These are phyloP conservation scores for Crithidia brevicula DNA, from an alignment of 208 protist genomes.

Conservation along the genomic window DNA sequence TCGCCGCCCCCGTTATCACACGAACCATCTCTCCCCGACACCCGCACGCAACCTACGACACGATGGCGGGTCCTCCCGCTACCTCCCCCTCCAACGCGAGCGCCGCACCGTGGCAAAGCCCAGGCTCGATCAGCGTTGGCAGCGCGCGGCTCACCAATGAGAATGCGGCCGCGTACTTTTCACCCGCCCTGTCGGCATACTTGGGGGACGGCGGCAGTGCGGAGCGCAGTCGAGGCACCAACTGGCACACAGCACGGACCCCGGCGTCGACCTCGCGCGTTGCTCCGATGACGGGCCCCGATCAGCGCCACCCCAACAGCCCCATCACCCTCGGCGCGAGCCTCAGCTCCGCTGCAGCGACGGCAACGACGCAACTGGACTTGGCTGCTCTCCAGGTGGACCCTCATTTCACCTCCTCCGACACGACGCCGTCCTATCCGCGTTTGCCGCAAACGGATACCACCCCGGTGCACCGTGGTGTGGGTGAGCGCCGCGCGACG, in stretches of 20 bases:
- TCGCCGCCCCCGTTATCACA: neutral
- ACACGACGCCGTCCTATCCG: neutral
- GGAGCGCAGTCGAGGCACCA: too few relatives aligned
- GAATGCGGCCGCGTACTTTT: constrained; percentile 4
- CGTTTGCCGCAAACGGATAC: too few relatives aligned
- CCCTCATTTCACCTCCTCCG: too few relatives aligned
- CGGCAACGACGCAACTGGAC: neutral
- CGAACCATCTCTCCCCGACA: constrained; percentile 3
- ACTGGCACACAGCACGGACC: neutral
- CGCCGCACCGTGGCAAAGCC: constrained; percentile 5
- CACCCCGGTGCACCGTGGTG: too few relatives aligned
- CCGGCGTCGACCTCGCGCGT: neutral
- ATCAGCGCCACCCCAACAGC: too few relatives aligned
- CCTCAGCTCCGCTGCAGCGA: neutral
- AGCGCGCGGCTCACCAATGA: constrained; percentile 6
- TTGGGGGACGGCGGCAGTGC: neutral
- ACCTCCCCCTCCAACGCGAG: too few relatives aligned
- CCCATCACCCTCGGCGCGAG: too few relatives aligned
- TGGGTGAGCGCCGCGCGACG: too few relatives aligned
- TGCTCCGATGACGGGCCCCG: neutral
- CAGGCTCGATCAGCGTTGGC: constrained; percentile 9
- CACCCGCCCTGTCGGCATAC: neutral
- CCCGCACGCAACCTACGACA: neutral
- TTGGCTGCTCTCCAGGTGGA: neutral
- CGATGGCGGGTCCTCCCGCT: neutral